These are phyloP conservation scores for Rhizopogon vesiculosus DNA, from an alignment of 768 basidiomycete genomes.

Conservation along the genomic window DNA sequence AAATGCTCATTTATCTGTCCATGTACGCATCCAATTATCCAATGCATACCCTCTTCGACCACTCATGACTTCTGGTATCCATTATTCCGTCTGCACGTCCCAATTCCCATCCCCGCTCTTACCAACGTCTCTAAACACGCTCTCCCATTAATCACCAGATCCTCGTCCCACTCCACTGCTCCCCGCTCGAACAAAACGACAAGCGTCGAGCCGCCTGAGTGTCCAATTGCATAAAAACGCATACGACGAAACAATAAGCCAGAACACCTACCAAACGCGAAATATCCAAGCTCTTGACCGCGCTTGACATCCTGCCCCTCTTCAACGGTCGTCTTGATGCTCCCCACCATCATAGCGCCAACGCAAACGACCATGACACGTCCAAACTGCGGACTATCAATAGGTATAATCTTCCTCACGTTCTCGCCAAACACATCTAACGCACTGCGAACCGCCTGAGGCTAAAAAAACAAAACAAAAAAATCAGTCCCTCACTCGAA, in stretches of 20 bases:
- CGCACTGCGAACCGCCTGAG: constrained; percentile 88
- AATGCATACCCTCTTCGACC: not conserved
- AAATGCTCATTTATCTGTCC: not conserved
- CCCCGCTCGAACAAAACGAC: constrained; percentile 88
- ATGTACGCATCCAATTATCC: not conserved
- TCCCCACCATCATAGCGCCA: constrained; percentile 95
- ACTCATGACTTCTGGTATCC: not conserved
- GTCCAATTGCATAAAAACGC: not conserved
- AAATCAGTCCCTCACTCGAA: not conserved
- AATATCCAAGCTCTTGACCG: constrained; percentile 91
- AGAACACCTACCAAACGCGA: constrained; percentile 76
- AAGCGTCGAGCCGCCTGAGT: constrained; percentile 82
- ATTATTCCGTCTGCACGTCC: constrained; percentile 27
- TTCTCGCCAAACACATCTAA: constrained; percentile 96
- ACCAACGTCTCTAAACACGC: constrained; percentile 90
- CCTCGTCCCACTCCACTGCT: constrained; percentile 86
- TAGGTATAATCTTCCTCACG: constrained; percentile 85
- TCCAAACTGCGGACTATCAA: constrained; percentile 86
- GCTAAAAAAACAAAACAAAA: constrained; percentile 35
- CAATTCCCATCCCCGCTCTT: constrained; percentile 84
- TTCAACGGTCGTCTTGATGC: constrained; percentile 80
- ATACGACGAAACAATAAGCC: not conserved
- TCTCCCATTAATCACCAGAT: constrained; percentile 77
- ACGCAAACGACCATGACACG: constrained; percentile 89
- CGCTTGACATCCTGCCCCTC: constrained; percentile 78